Conservation (phyloP, 148 eudicot species). For the Camellia granthamiana region DNA sequence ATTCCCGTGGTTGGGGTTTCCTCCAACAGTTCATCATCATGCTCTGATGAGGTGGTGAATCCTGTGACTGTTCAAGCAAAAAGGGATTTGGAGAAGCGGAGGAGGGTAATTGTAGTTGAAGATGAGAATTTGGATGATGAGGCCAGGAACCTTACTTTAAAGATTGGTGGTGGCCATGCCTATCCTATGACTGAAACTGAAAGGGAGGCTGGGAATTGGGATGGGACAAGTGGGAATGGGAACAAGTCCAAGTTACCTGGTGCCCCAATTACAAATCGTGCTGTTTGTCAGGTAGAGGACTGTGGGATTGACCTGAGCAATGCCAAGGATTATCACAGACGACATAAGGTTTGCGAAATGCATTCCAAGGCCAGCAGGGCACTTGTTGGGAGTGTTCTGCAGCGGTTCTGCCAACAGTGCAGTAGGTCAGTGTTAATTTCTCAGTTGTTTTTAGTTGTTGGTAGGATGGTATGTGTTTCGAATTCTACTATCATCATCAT, state of each 20-base stretch:
- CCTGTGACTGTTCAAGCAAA: conserved; percentile 30
- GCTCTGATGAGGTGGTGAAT: conserved; percentile 31
- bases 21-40: conserved; percentile 41
- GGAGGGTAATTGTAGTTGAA: conserved; percentile 39
- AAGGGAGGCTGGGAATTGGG: conserved; percentile 36
- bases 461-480: not conserved
- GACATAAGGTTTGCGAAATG: conserved; percentile 82
- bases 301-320: conserved; percentile 63
- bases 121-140: conserved; percentile 44
- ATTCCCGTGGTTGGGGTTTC: conserved; percentile 21
- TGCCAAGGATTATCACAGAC: conserved; percentile 80
- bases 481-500: not conserved
- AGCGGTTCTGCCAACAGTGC: conserved; percentile 93
- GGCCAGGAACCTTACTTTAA: conserved; percentile 47
- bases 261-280: conserved; percentile 30
- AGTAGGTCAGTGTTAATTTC: conserved; percentile 50
- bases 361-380: conserved; percentile 74
- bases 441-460: not conserved
- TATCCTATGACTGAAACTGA: conserved; percentile 39
- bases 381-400: conserved; percentile 54
- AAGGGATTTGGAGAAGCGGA: conserved; percentile 48
- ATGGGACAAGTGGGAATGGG: conserved; percentile 49
- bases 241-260: conserved; percentile 43
- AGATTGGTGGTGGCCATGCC: conserved; percentile 65
- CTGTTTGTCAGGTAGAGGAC: conserved; percentile 75